Base-by-base conservation (phyloP, 208 protist species). In the Trypanosoma melophagium region DNA sequence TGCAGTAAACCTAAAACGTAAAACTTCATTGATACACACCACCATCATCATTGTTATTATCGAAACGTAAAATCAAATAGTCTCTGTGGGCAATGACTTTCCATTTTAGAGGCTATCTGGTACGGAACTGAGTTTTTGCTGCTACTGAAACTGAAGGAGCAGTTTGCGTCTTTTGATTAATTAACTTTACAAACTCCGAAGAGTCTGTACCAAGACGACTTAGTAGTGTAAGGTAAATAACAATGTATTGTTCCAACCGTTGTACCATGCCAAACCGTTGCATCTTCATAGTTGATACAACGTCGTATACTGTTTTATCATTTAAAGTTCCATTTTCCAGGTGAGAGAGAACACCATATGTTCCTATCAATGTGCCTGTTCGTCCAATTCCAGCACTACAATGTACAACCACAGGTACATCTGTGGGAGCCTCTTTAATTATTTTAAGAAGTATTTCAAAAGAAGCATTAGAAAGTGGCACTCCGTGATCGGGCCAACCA, bases 341-440 rank as follows among this genome's bases (percentile, higher is more conserved):
- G 55, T 81, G 52, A 49, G 79, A 35, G 14, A 90, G 31, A 5
- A 66, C 84, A 0, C 74, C 78, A 68, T 95, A 95, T 47, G 79
- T 79, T 12, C 79, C 90, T 51, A 95, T 93, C 44, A 95, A 71
- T 25, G 90, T 93, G 41, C 86, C 90, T 12, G 90, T 92, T 42
- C 90, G 85, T 10, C 90, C 90, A 57, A 95, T 86, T 35, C 90
- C 90, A 8, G 90, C 90, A 67, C 90, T 95, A 66, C 90, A 95
- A 71, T 95, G 90, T 66, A 93, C 85, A 25, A 93, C n/a, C 25
- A 93, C 68, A 8, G 81, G 84, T 0, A 71, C 44, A 25, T 38
- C 60, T 9, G 70, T 55, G 28, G 71, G 28, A 49, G 40, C 50
- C 10, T 60, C 40, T 9, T 66, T 64, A 28, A 93, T 79, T 21